phyloP scores from a whole-genome alignment of 164 flowering plant species.

The Nelumbo lutea region DNA sequence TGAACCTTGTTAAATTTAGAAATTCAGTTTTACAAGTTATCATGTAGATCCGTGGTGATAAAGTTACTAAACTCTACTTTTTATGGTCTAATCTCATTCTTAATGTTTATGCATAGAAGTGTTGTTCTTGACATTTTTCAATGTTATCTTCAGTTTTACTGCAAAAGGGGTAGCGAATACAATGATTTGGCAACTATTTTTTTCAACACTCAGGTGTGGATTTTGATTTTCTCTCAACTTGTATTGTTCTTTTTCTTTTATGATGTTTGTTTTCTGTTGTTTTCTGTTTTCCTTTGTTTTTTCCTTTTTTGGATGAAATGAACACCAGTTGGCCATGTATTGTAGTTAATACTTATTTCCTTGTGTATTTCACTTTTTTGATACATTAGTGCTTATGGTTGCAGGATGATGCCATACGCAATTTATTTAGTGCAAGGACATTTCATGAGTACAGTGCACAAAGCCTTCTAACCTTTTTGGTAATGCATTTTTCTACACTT shows the following conservation, averaged over 20 bases:
- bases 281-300: too few species aligned
- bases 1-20: not conserved
- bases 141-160: constrained; percentile 61
- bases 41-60: not conserved
- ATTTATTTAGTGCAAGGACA: constrained; percentile 96
- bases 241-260: constrained; percentile 2
- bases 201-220: constrained; percentile 89
- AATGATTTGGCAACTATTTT: constrained; percentile 98
- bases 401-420: constrained; percentile 99
- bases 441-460: constrained; percentile 93
- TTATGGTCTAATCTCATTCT: not conserved
- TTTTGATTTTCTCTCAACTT: constrained; percentile 5
- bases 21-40: not conserved
- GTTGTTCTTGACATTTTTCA: constrained; percentile 7
- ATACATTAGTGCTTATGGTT: constrained; percentile 11
- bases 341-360: not conserved
- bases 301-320: too few species aligned
- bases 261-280: not conserved
- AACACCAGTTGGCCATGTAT: not conserved
- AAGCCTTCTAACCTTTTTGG: constrained; percentile 88
- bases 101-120: not conserved
- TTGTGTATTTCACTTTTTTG: constrained; percentile 5
- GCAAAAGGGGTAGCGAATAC: constrained; percentile 75
- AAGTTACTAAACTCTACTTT: not conserved
- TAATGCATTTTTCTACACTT: constrained; percentile 23